Conservation (phyloP, 768 basidiomycete genomes). For the Fomitopsis serialis region DNA sequence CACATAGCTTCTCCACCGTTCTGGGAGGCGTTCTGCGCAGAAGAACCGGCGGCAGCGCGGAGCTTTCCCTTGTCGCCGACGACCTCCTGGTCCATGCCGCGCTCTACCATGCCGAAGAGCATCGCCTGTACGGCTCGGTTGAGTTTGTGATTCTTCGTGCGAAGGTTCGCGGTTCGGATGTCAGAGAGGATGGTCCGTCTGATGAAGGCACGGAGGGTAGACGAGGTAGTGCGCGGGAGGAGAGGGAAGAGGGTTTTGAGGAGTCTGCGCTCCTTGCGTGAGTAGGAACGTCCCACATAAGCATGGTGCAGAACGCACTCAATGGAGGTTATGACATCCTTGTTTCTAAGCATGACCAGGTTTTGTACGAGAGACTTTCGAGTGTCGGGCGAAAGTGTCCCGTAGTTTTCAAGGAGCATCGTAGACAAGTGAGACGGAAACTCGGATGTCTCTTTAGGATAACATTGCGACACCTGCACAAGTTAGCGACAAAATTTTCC, state of each 20-base stretch:
- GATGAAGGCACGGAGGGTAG: constrained; percentile 77
- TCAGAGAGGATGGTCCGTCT: constrained; percentile 92
- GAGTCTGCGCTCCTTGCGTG: constrained; percentile 44
- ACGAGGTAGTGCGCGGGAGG: constrained; percentile 88
- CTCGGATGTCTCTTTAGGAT: constrained; percentile 83
- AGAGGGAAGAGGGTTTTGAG: constrained; percentile 91
- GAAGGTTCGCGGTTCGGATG: constrained; percentile 84
- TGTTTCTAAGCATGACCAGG: constrained; percentile 89
- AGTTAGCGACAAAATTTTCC: not conserved
- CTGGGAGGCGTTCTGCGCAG: constrained; percentile 32
- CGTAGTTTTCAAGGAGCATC: constrained; percentile 76
- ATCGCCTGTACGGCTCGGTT: constrained; percentile 95
- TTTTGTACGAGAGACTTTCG: constrained; percentile 85
- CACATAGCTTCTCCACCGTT: constrained; percentile 90
- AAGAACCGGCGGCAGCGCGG: constrained; percentile 34
- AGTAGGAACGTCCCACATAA: not conserved
- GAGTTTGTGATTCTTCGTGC: constrained; percentile 89
- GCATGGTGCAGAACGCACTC: too few species aligned
- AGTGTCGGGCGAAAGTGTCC: constrained; percentile 70
- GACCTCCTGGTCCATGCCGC: constrained; percentile 80
- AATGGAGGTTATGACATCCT: constrained; percentile 86
- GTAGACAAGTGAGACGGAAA: constrained; percentile 78
- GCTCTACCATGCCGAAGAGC: constrained; percentile 93
- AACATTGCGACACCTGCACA: constrained; percentile 79
- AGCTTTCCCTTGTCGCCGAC: constrained; percentile 79